Evolutionary conservation across 1,284 basidiomycete species (phyloP), one percentile per base, ranked within the genome.

Genomic region (Sporisorium reilianum): DNA sequence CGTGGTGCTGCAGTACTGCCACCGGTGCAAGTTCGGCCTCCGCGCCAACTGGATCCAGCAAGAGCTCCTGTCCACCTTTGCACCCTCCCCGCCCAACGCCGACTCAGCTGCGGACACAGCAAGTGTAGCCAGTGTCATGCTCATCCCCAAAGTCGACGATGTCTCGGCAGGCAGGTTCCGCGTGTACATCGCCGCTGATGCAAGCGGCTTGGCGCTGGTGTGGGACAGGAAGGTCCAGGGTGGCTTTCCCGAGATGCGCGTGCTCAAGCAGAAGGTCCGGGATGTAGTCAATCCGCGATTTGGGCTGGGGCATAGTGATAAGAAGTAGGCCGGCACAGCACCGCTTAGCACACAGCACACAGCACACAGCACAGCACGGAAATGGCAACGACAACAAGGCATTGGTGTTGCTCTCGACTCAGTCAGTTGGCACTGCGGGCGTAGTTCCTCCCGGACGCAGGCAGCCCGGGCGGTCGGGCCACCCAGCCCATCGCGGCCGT

Each of bases 401-500:
- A n/a, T n/a, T n/a, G n/a, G 28, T 30, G 28, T 30, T 30, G 28
- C 28, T 5, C 9, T 30, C 28, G 28, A 30, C 9, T 41, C 38
- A 41, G 14, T 41, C 38, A 41, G 14, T 26, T 38, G 12, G 50
- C 55, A 36, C 45, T 54, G 25, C 70, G 40, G 16, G 70, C 65
- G 55, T 73, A 73, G 28, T 68, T 73, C 16, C 70, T 58, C 3
- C 64, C 53, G 1, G 41, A 46, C 30, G 34, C 50, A 11, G 36
- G 38, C 16, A 38, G 5, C 18, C 65, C 65, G 4, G 46, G 44
- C 7, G 62, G 63, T 25, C 55, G 56, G 0, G 63, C 77, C n/a
- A 81, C 77, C 77, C 79, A 80, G 0, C 69, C 75, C 67, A 81
- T 77, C 11, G 72, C 55, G 2, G 59, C 62, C 2, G 80, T 80